These are phyloP conservation scores for Lentinula boryana DNA, from an alignment of 768 basidiomycete species.

Conservation along the genomic window DNA sequence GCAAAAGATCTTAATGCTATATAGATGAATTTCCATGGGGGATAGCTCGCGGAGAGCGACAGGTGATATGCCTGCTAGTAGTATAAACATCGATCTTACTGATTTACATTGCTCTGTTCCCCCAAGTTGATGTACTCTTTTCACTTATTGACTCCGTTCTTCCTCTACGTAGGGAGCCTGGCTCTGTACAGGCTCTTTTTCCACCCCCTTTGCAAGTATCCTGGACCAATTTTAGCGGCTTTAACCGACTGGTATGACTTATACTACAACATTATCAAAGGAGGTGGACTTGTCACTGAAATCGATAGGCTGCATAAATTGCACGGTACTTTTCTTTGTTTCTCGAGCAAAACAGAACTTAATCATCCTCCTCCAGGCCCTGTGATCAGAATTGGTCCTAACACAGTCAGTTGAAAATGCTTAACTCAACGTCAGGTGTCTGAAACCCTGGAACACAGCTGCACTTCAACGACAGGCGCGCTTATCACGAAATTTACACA, in stretches of 20 bases:
- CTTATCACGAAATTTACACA: conserved; percentile 28
- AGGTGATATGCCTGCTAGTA: neutral
- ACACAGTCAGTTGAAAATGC: conserved; percentile 21
- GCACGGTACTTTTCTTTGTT: conserved; percentile 16
- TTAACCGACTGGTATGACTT: conserved; percentile 18
- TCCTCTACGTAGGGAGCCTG: neutral
- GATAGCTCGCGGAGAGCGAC: too few species aligned
- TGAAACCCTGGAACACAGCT: conserved; percentile 18
- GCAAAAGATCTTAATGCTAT: too few species aligned
- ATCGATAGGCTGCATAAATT: conserved; percentile 18
- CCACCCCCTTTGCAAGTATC: conserved; percentile 22
- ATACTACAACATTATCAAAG: conserved; percentile 21
- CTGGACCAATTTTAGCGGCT: conserved; percentile 25
- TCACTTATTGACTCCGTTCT: neutral
- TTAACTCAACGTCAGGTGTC: neutral
- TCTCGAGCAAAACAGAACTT: neutral
- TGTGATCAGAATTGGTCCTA: conserved; percentile 29
- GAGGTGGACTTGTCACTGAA: conserved; percentile 21
- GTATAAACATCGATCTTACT: neutral
- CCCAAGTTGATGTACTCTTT: neutral
- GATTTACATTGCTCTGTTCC: neutral
- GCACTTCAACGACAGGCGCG: conserved; percentile 27
- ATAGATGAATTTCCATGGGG: too few species aligned
- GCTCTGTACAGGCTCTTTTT: conserved; percentile 15
- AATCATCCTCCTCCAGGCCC: conserved; percentile 18